Percentiles rank a stretch among this genome's conserved stretches.
Conservation (phyloP, 352 stramenopile species). For the Globisporangium polare region DNA sequence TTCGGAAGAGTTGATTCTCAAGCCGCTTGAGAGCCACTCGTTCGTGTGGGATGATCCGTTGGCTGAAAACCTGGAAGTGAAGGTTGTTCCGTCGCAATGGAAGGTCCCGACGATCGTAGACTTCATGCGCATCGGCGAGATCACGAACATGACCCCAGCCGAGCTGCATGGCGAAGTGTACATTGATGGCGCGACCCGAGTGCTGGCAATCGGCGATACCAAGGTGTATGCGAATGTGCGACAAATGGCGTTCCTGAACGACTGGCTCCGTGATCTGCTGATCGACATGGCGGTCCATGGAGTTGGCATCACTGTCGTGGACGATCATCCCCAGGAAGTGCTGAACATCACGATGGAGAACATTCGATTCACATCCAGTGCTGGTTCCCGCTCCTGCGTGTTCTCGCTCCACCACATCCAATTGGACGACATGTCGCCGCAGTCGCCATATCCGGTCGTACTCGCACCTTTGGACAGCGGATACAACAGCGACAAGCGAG, state of each 20-base stretch:
- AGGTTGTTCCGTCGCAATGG: slow-evolving; percentile 54
- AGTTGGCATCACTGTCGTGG: slow-evolving; percentile 77
- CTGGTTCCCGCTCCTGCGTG: slow-evolving; percentile 38
- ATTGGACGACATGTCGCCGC: slow-evolving; percentile 81
- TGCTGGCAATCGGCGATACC: slow-evolving; percentile 77
- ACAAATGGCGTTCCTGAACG: slow-evolving; percentile 46
- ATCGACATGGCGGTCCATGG: slow-evolving; percentile 76
- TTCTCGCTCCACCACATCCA: slow-evolving; percentile 82
- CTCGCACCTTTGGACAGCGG: slow-evolving; percentile 77
- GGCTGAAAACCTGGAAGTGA: slow-evolving; percentile 40
- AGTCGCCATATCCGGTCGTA: slow-evolving; percentile 71
- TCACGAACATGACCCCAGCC: slow-evolving; percentile 46
- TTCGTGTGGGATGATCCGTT: slow-evolving; percentile 83
- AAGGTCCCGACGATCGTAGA: slow-evolving; percentile 72
- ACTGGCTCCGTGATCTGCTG: slow-evolving; percentile 73
- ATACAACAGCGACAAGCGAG: slow-evolving; percentile 85
- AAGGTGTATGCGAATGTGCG: slow-evolving; percentile 55
- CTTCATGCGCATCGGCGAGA: slow-evolving; percentile 68
- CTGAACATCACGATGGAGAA: slow-evolving; percentile 87
- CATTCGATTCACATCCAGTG: slow-evolving; percentile 58
- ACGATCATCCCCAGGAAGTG: slow-evolving; percentile 68
- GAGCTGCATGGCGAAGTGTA: slow-evolving; percentile 80
- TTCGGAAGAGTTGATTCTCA: slow-evolving; percentile 62
- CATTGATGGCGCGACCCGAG: slow-evolving; percentile 75
- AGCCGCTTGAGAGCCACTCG: slow-evolving; percentile 67